Conservation (phyloP, 2,329 filamentous ascomycete genomes). For the Colletotrichum filicis region DNA sequence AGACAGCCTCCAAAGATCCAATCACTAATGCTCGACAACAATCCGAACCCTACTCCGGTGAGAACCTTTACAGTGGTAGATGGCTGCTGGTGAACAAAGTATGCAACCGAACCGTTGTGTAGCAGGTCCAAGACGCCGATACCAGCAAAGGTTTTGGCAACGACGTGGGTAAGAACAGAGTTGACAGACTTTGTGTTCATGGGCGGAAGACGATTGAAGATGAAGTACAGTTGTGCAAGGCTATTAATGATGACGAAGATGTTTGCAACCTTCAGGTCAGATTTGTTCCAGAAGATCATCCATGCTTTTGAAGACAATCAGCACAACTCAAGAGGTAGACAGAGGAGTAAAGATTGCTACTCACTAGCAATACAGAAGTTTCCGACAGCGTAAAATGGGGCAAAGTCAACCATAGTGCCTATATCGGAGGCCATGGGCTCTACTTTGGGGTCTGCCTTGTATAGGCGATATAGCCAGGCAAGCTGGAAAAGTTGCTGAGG, state of each 20-base stretch:
- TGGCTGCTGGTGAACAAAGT: conserved; percentile 60
- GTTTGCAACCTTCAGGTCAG: conserved; percentile 61
- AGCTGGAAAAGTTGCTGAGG: conserved; percentile 69
- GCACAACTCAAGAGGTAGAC: not conserved
- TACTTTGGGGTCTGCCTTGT: conserved; percentile 55
- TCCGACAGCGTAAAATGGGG: conserved; percentile 65
- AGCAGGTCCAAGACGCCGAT: conserved; percentile 69
- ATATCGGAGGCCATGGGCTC: conserved; percentile 51
- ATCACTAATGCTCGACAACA: conserved; percentile 60
- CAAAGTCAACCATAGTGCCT: conserved; percentile 62
- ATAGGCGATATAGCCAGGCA: conserved; percentile 67
- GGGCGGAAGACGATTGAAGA: conserved; percentile 56
- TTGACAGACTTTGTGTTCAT: conserved; percentile 61
- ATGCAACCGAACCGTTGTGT: conserved; percentile 68
- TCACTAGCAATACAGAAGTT: conserved; percentile 69
- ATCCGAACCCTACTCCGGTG: conserved; percentile 64
- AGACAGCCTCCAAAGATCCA: conserved; percentile 71
- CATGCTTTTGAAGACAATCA: conserved; percentile 49
- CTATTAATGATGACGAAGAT: conserved; percentile 68
- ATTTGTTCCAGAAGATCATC: conserved; percentile 72
- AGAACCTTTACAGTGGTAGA: conserved; percentile 58
- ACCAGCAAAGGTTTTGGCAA: conserved; percentile 69
- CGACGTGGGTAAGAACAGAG: conserved; percentile 67
- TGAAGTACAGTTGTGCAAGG: conserved; percentile 64
- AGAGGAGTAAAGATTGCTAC: conserved; percentile 36